Base-by-base conservation (phyloP, 1,139 yeast genomes). In the Sugiyamaella pinicola region DNA sequence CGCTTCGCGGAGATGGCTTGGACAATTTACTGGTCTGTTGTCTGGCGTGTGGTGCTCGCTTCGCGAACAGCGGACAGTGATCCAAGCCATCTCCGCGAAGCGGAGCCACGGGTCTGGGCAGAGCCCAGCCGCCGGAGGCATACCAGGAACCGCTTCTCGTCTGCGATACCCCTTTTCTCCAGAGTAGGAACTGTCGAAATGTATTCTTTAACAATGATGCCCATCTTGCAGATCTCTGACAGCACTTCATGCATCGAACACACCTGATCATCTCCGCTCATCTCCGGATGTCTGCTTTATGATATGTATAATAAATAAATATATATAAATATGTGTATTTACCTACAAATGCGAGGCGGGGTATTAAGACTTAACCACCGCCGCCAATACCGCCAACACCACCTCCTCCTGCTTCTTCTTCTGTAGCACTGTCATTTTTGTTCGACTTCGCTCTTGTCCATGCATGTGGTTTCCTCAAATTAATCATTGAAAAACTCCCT, bases 381-480 rank as follows among this genome's bases (percentile, higher is more conserved):
- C 17, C 17, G 13, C 34, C 34, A n/a, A n/a, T n/a, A n/a, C n/a
- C n/a, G n/a, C n/a, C n/a, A n/a, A n/a, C 13, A 4, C 34, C 34
- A 5, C 13, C 34, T 31, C 35, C 17, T 12, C 35, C 35, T 31
- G 3, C 47, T 33, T 24, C 22, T 17, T 42, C 47, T 9, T 42
- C 47, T 34, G 33, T 13, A 6, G 26, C 29, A 40, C 34, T 40
- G 44, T 33, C 39, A 34, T 33, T 43, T 43, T 37, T 43, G 13
- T 43, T 39, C 13, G 58, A 52, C 47, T 60, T 60, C 6, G 49
- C 33, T 43, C 62, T 47, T 4, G 57, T 57, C 63, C 63, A 60
- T 6, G 63, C 63, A 8, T 59, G 58, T 5, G 60, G 56, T 38
- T 52, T 55, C 22, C 63, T 55, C 24, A 60, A 44, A 53, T 60